Evolutionary conservation across 2,329 filamentous ascomycete genomes (phyloP), one percentile per base, ranked within the genome.

Genomic region (Chalaropsis ovoidea): DNA sequence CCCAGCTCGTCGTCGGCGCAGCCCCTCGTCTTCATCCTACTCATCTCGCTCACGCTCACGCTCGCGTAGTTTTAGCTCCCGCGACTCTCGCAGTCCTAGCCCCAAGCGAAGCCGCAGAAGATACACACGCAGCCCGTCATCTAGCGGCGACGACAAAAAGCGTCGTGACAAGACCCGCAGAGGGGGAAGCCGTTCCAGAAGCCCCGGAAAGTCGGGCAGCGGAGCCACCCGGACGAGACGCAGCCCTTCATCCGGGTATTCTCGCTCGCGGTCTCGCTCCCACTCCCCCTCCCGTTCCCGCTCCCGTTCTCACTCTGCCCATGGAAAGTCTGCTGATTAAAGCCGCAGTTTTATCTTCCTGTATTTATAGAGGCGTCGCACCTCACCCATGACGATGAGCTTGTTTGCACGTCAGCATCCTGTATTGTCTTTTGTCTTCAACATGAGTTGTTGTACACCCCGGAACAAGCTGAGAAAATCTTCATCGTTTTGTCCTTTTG

Each of bases 251-350:
- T 67, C 68, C 19, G 62, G 22, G 24, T 62, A 27, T 52, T 45
- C 35, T 39, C 35, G 45, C n/a, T 64, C 66, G 5, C 61, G 49
- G 19, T 68, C 68, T 17, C 63, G 61, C 24, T 64, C 54, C 10
- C 61, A 52, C 13, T 67, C 67, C 45, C 63, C 61, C 6, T 67
- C 67, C 41, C 62, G 64, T 4, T 66, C 68, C 45, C 67, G 65
- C 6, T 67, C 67, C 39, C 64, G 61, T 8, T 67, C 68, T 35
- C 63, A 49, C 17, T 41, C 60, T 24, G 73, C 73, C 72, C 78
- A 76, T 76, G 74, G 78, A 74, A 81, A 76, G 75, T 79, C 78
- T 73, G 81, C 79, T 84, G 82, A 85, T 83, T 66, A 61, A 41
- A 62, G 22, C 41, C 75, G 74, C 80, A 78, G 41, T 58, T 58